Evolutionary conservation across 768 basidiomycete genomes (phyloP), one percentile per base, ranked within the genome.

Genomic region (Rickenella mellea): DNA sequence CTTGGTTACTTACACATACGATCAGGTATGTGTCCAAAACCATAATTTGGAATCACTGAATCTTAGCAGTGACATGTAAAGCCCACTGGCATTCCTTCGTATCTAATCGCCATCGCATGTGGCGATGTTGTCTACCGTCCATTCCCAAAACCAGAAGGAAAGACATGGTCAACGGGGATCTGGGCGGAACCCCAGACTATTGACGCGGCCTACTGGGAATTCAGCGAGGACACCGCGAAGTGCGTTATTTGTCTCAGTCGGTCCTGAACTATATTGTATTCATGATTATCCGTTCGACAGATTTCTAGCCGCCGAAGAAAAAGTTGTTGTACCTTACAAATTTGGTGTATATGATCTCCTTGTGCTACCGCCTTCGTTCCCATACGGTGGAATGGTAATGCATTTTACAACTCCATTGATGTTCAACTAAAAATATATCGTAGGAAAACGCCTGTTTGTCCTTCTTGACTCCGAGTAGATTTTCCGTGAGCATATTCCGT

Each of bases 141-240:
- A 0, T 89, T 92, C 56, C 63, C 71, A 3, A 60, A 65, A 25
- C 61, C 71, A 8, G 60, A 73, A 27, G 84, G 79, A 14, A 81
- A 74, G 49, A 54, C 67, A n/a, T 90, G 94, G 87, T 79, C 64
- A 12, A 80, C 71, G 11, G 93, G 93, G 1, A 73, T 92, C 4
- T 97, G 93, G 93, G 79, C 90, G 1, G 91, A 97, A 62, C 91
- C 91, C 0, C 78, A 83, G 51, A 57, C 82, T 24, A 73, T 96
- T 45, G 80, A 89, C 0, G 71, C 68, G 2, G 77, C 83, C 0
- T 84, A 77, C 52, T 83, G 83, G 76, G 93, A 98, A 58, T 98
- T 98, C 55, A 78, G 73, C 46, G 79, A 84, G 47, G 90, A 96
- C 54, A 90, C 89, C 2, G 74, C 79, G 12, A 74, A 73, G 84